Percentiles rank a stretch among this genome's conserved stretches.
These are phyloP conservation scores for Syzygium grande DNA, from an alignment of 345 rosid species.

Conservation along the genomic window DNA sequence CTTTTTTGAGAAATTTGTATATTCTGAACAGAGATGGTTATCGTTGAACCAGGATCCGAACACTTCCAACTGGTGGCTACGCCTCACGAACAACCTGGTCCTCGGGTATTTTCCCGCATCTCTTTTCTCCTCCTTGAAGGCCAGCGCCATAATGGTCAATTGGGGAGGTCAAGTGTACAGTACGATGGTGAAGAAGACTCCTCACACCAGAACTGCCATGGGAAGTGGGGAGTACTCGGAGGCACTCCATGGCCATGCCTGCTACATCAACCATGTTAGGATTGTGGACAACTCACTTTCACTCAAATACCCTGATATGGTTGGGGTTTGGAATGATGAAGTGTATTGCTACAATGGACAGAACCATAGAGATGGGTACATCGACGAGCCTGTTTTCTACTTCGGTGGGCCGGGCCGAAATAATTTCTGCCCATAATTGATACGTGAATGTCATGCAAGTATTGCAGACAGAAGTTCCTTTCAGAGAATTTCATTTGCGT, in stretches of 20 bases:
- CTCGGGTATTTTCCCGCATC: slow-evolving; percentile 43
- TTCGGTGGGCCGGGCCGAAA: slow-evolving; percentile 48
- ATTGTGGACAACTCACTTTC: slow-evolving; percentile 23
- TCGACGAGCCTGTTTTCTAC: slow-evolving; percentile 19
- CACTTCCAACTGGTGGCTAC: slow-evolving; percentile 44
- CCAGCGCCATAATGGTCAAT: slow-evolving; percentile 30
- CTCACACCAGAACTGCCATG: slow-evolving; percentile 51
- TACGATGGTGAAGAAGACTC: slow-evolving; percentile 20
- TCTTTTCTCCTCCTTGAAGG: slow-evolving; percentile 14
- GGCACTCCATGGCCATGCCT: background rate
- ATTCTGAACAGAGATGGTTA: background rate
- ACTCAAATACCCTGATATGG: slow-evolving; percentile 29
- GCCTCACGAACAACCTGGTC: background rate
- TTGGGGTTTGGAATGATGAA: slow-evolving; percentile 17
- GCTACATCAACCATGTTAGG: slow-evolving; percentile 26
- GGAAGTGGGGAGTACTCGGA: slow-evolving; percentile 33
- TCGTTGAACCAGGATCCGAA: slow-evolving; percentile 25
- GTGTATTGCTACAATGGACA: slow-evolving; percentile 16
- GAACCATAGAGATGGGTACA: slow-evolving; percentile 1
- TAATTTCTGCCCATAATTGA: slow-evolving; percentile 10
- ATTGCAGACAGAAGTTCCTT: background rate
- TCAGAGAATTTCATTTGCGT: background rate
- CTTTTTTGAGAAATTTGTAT: background rate
- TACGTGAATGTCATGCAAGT: background rate
- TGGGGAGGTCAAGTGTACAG: slow-evolving; percentile 68